Conservation (phyloP, 805 yeast species). For the Yamadazyma laniorum region DNA sequence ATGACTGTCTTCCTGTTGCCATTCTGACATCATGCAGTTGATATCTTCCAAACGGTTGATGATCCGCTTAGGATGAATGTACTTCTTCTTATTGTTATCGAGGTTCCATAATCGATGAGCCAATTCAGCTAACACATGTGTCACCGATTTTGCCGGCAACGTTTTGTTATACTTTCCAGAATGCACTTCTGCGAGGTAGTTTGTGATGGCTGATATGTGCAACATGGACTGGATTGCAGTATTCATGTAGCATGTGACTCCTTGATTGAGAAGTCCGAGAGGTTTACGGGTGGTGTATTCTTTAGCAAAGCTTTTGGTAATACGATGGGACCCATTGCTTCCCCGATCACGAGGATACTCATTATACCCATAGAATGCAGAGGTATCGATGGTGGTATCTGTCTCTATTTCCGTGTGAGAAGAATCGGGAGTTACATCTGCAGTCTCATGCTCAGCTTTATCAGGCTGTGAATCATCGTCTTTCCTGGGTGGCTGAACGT, state of each 20-base stretch:
- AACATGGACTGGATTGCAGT: slow-evolving; percentile 89
- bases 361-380: slow-evolving; percentile 52
- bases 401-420: slow-evolving; percentile 30
- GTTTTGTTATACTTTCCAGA: slow-evolving; percentile 48
- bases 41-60: slow-evolving; percentile 74
- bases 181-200: slow-evolving; percentile 69
- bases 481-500: slow-evolving; percentile 10
- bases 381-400: slow-evolving; percentile 5
- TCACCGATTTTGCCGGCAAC: slow-evolving; percentile 57
- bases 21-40: slow-evolving; percentile 93
- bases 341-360: slow-evolving; percentile 64
- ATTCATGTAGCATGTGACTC: slow-evolving; percentile 96
- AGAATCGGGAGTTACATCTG: slow-evolving; percentile 10
- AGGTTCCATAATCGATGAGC: slow-evolving; percentile 65
- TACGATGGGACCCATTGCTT: slow-evolving; percentile 54
- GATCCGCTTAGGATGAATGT: slow-evolving; percentile 73
- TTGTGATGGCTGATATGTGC: slow-evolving; percentile 88
- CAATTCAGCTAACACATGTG: slow-evolving; percentile 66
- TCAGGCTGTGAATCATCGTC: slow-evolving; percentile 12
- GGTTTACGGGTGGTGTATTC: slow-evolving; percentile 51
- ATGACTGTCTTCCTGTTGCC: slow-evolving; percentile 98
- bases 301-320: slow-evolving; percentile 71
- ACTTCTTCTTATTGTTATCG: slow-evolving; percentile 42
- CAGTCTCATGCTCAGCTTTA: slow-evolving; percentile 4
- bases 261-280: slow-evolving; percentile 79